Evolutionary conservation across 306 rosid species (phyloP), one percentile per base, ranked within the genome.

Genomic region (Quercus bicolor): DNA sequence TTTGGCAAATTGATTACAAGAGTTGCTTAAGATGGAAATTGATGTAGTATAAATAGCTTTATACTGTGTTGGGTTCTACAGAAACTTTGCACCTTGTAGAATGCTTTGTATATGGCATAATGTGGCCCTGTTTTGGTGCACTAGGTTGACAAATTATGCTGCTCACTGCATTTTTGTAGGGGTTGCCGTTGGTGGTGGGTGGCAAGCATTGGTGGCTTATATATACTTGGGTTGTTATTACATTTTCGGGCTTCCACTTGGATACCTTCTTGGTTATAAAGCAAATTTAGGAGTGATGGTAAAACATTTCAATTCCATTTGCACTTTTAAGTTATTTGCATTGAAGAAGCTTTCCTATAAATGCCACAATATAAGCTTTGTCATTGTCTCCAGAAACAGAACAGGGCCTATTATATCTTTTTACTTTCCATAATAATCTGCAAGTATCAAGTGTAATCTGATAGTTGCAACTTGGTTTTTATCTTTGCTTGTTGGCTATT

Each of bases 131-230:
- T 48, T 10, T 48, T 48, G 53, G 12, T 12, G 53, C 53, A 48
- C 53, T 48, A 60, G 16, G 29, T 21, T 60, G 66, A 60, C 29
- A 23, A 60, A 60, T 60, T 60, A 60, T 24, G 66, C 0, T 12
- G 33, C 12, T 23, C 33, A 60, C 18, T 10, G 53, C 53, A 48
- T 79, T 72, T 55, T 74, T 83, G 21, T 77, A 92, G 98, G 98
- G 45, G 97, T 94, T 84, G 98, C 98, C 28, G 52, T 94, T 73
- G 98, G 98, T 83, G 96, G 94, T 43, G 98, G 98, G 26, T 94
- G 97, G 98, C 98, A 94, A 77, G 89, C 89, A 61, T 57, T 88
- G 74, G 98, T 94, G 73, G 96, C 97, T 65, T 94, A 89, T 65
- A 87, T 94, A 72, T 90, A 94, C 82, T 45, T 92, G 59, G 97